Evolutionary conservation across 2,329 filamentous ascomycete species (phyloP).

Genomic region (Claviceps humidiphila): DNA sequence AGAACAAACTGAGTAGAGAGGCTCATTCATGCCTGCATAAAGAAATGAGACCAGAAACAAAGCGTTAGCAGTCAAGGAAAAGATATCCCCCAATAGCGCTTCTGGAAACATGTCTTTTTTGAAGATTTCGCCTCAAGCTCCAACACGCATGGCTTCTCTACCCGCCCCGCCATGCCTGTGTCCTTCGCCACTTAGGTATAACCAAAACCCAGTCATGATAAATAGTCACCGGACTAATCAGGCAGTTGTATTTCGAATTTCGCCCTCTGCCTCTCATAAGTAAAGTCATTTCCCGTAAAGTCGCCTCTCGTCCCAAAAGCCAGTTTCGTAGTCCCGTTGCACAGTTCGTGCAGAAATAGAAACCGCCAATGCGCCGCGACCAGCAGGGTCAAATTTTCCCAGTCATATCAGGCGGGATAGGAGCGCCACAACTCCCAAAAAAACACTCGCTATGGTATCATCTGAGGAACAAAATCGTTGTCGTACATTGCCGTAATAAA

Average conservation of each 20-base stretch:
- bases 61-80: background rate
- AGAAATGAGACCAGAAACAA: background rate
- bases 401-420: background rate
- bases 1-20: background rate
- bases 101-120: background rate
- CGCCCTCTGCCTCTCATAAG: no score
- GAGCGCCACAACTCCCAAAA: conserved; percentile 1
- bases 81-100: background rate
- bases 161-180: background rate
- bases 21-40: background rate
- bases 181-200: background rate
- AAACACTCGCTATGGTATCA: conserved; percentile 9
- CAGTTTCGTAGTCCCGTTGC: background rate
- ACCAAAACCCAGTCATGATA: background rate
- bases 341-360: conserved; percentile 1
- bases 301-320: background rate
- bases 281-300: background rate
- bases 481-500: conserved; percentile 5
- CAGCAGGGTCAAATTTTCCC: background rate
- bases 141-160: background rate
- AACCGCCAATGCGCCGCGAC: background rate
- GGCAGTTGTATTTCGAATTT: no score
- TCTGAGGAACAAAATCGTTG: conserved; percentile 4
- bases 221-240: background rate
- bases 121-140: background rate